Percentiles rank a stretch among this genome's conserved stretches.
Evolutionary conservation across 75 land plant species (phyloP).

Genomic region (Pinus taeda): DNA sequence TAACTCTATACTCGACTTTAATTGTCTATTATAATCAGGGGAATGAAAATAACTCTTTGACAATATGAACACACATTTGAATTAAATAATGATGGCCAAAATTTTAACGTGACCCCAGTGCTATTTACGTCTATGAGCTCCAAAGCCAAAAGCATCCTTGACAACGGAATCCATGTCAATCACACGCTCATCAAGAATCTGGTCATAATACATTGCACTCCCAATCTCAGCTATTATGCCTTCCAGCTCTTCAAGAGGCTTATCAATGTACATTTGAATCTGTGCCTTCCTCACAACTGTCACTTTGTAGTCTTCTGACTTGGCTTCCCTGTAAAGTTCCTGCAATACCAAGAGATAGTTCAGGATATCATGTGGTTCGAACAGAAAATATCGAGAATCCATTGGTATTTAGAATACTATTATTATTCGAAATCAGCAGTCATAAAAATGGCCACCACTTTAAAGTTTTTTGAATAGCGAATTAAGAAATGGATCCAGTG

Average conservation of each 20-base stretch:
- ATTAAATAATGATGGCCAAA: not conserved
- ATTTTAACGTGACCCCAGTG: not conserved
- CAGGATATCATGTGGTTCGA: not conserved
- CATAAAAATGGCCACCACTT: not conserved
- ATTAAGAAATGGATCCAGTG: too few relatives aligned
- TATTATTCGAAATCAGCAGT: not conserved
- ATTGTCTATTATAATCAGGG: too few relatives aligned
- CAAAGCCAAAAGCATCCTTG: conserved; percentile 52
- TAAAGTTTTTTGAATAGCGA: not conserved
- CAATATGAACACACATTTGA: not conserved
- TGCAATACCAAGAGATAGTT: conserved; percentile 14
- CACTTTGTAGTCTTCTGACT: conserved; percentile 71
- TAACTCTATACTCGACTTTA: too few relatives aligned
- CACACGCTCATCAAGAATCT: conserved; percentile 53
- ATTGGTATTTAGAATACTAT: not conserved
- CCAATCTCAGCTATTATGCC: conserved; percentile 71
- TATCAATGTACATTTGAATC: conserved; percentile 60
- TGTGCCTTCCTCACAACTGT: conserved; percentile 85
- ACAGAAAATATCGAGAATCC: not conserved
- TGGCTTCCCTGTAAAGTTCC: conserved; percentile 79
- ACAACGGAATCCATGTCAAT: conserved; percentile 72
- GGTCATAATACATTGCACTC: conserved; percentile 76
- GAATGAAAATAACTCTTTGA: too few relatives aligned
- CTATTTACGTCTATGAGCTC: not conserved
- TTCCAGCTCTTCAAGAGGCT: conserved; percentile 82